phyloP scores from a whole-genome alignment of 169 alveolate species.

The Plasmodium ovale region DNA sequence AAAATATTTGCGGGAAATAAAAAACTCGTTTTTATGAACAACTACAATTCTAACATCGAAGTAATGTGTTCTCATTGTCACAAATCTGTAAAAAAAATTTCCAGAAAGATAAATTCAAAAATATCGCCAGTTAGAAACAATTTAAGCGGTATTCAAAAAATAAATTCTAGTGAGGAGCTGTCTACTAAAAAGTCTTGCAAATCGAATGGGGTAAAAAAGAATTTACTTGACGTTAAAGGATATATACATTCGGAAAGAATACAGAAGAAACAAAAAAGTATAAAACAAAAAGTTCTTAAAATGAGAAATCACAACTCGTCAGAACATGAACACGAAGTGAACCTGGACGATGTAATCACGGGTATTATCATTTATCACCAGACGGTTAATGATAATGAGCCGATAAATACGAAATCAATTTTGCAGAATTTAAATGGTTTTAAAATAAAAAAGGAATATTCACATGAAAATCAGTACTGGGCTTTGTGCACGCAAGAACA shows the following conservation, averaged over 20 bases:
- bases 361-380: conserved; percentile 60
- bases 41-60: conserved; percentile 30
- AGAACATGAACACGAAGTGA: conserved; percentile 52
- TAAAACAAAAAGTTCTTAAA: conserved; percentile 23
- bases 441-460: conserved; percentile 43
- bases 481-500: conserved; percentile 60
- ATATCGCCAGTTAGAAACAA: conserved; percentile 11
- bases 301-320: conserved; percentile 30
- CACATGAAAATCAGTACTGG: conserved; percentile 42
- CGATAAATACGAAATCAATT: conserved; percentile 14
- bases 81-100: conserved; percentile 34
- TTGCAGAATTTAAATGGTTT: conserved; percentile 72
- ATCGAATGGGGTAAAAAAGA: conserved; percentile 6
- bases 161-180: conserved; percentile 10
- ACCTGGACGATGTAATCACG: conserved; percentile 57
- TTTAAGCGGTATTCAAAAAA: conserved; percentile 22
- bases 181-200: neutral
- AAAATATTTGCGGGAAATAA: conserved; percentile 10
- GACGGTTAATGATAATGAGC: conserved; percentile 1
- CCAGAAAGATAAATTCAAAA: conserved; percentile 32
- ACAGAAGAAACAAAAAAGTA: conserved; percentile 51
- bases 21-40: conserved; percentile 37
- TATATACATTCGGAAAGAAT: conserved; percentile 73
- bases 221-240: conserved; percentile 36
- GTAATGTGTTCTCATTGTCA: conserved; percentile 63